A percentile compares a stretch with the other conserved stretches of the same genome.
Evolutionary conservation across 768 basidiomycete genomes (phyloP).

Genomic region (Lactarius indigo): DNA sequence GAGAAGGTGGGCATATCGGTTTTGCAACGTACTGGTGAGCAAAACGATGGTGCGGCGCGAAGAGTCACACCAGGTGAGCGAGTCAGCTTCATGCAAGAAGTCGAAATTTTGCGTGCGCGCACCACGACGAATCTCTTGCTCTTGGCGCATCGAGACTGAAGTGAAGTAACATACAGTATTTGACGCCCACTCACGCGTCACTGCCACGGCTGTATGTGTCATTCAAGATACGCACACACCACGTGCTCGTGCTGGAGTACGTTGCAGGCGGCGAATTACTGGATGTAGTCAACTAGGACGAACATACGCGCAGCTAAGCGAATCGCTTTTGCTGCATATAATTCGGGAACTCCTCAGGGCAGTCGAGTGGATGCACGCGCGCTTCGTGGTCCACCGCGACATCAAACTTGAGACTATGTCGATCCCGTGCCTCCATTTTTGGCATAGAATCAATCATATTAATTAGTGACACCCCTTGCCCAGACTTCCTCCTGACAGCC

Average conservation of each 20-base stretch:
- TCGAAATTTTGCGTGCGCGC: conserved; percentile 24
- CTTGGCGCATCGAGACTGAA: background rate
- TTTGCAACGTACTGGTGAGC: conserved; percentile 11
- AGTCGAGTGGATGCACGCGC: conserved; percentile 84
- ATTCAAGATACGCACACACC: conserved; percentile 67
- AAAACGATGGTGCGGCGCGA: background rate
- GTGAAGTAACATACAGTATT: conserved; percentile 45
- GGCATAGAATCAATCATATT: no score
- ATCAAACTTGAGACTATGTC: conserved; percentile 79
- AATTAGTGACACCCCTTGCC: background rate
- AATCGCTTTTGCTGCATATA: conserved; percentile 59
- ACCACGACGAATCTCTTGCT: background rate
- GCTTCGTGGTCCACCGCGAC: conserved; percentile 84
- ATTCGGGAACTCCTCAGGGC: conserved; percentile 75
- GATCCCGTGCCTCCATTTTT: background rate
- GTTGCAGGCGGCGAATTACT: conserved; percentile 80
- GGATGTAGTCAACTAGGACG: conserved; percentile 61
- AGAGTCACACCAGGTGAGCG: conserved; percentile 18
- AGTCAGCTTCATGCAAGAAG: conserved; percentile 24
- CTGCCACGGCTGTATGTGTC: conserved; percentile 60
- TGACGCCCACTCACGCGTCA: conserved; percentile 72
- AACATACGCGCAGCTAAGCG: conserved; percentile 34
- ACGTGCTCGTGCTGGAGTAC: conserved; percentile 76
- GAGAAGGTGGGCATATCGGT: no score
- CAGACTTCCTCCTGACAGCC: conserved; percentile 75